Conservation (phyloP, 2,329 filamentous ascomycete species). For the Macrophomina tecta region DNA sequence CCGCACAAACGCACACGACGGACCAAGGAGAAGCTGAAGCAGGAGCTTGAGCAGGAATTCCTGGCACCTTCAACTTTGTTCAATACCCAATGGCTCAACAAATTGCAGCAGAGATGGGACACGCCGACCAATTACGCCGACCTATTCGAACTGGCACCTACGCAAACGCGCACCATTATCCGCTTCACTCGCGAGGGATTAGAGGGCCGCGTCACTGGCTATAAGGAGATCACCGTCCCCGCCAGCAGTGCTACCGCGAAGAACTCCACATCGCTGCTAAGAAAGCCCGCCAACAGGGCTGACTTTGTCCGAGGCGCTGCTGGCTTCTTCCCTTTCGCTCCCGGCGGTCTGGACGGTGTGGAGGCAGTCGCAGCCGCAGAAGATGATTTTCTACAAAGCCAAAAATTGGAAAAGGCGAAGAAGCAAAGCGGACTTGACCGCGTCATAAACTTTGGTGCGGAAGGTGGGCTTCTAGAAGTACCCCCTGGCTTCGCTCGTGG, state of each 20-base stretch:
- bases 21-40: constrained; percentile 68
- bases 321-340: constrained; percentile 92
- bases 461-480: constrained; percentile 78
- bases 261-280: constrained; percentile 86
- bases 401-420: constrained; percentile 49
- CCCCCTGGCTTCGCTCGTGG: constrained; percentile 84
- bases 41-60: constrained; percentile 75
- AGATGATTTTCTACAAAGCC: constrained; percentile 69
- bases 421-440: constrained; percentile 69
- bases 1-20: constrained; percentile 61
- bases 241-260: constrained; percentile 90
- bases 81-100: constrained; percentile 84
- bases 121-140: constrained; percentile 78
- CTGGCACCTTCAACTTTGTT: constrained; percentile 81
- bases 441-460: constrained; percentile 80
- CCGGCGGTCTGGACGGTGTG: constrained; percentile 85
- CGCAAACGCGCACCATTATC: constrained; percentile 92
- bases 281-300: constrained; percentile 83
- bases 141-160: constrained; percentile 84
- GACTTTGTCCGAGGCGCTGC: constrained; percentile 93
- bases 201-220: constrained; percentile 90
- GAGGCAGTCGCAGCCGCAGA: constrained; percentile 85
- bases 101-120: constrained; percentile 89
- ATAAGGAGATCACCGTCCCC: constrained; percentile 91
- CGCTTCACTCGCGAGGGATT: constrained; percentile 90